These are phyloP conservation scores for Pseudevernia furfuracea DNA, from an alignment of 495 filamentous ascomycete genomes.

Conservation along the genomic window DNA sequence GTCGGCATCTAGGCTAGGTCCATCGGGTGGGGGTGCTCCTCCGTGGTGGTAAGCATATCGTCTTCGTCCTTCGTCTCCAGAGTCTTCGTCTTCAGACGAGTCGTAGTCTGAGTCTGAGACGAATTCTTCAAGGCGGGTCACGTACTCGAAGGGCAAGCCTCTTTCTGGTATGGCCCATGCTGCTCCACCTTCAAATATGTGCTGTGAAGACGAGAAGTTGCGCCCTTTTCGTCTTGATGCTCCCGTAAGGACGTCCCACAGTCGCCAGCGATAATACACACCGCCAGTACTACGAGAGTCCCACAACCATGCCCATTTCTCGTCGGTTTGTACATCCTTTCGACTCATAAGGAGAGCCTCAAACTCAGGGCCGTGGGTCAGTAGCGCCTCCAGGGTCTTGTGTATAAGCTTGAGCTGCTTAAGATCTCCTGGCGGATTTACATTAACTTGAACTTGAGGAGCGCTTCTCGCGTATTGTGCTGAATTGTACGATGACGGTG, in stretches of 20 bases:
- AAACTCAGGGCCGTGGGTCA: slow-evolving; percentile 78
- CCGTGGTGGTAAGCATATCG: slow-evolving; percentile 39
- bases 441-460: slow-evolving; percentile 58
- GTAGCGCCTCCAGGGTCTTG: slow-evolving; percentile 69
- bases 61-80: slow-evolving; percentile 62
- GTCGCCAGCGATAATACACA: slow-evolving; percentile 82
- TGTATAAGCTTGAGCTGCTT: slow-evolving; percentile 79
- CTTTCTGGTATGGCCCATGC: slow-evolving; percentile 64
- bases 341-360: slow-evolving; percentile 88
- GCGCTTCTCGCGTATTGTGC: slow-evolving; percentile 33
- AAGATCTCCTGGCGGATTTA: slow-evolving; percentile 69
- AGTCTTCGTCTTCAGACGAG: slow-evolving; percentile 81
- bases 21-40: slow-evolving; percentile 45
- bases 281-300: slow-evolving; percentile 72
- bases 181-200: slow-evolving; percentile 62
- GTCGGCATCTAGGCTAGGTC: slow-evolving; percentile 38
- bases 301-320: slow-evolving; percentile 93
- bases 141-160: slow-evolving; percentile 63
- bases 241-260: slow-evolving; percentile 72
- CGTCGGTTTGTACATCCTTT: slow-evolving; percentile 68
- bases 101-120: slow-evolving; percentile 77
- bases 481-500: slow-evolving; percentile 59
- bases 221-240: slow-evolving; percentile 27
- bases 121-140: slow-evolving; percentile 65
- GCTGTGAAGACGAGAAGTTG: slow-evolving; percentile 24